phyloP scores from a whole-genome alignment of 2,329 filamentous ascomycete genomes.

The Eurotiales sp. region DNA sequence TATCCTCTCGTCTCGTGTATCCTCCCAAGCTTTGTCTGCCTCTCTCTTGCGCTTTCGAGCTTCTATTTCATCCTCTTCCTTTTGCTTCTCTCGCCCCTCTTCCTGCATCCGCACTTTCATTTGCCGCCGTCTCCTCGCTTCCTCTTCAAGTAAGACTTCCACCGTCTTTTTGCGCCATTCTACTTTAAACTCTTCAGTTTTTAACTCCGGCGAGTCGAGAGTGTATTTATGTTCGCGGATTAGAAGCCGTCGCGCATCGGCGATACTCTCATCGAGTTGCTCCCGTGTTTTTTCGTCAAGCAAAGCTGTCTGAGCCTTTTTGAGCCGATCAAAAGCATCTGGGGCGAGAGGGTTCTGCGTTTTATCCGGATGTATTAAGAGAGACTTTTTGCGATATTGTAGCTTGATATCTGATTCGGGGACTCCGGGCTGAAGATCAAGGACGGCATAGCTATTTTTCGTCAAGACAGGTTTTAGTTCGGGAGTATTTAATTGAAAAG shows the following conservation, averaged over 20 bases:
- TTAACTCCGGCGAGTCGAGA: slow-evolving; percentile 75
- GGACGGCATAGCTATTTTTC: slow-evolving; percentile 71
- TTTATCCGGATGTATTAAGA: slow-evolving; percentile 98
- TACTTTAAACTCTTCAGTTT: slow-evolving; percentile 75
- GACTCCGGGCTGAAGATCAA: slow-evolving; percentile 92
- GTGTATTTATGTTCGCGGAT: slow-evolving; percentile 95
- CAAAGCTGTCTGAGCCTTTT: slow-evolving; percentile 86
- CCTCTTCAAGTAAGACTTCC: slow-evolving; percentile 87
- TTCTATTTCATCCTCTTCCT: slow-evolving; percentile 80
- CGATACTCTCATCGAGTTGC: slow-evolving; percentile 87
- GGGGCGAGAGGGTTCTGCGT: slow-evolving; percentile 86
- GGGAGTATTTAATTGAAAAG: not conserved
- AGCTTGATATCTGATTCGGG: slow-evolving; percentile 94
- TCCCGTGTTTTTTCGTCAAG: slow-evolving; percentile 91
- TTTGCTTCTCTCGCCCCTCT: slow-evolving; percentile 83
- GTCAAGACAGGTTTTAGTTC: not conserved
- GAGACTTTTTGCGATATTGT: slow-evolving; percentile 93
- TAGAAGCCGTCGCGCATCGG: slow-evolving; percentile 89
- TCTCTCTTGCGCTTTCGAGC: slow-evolving; percentile 80
- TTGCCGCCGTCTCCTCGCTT: slow-evolving; percentile 77
- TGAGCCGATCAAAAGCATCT: slow-evolving; percentile 93
- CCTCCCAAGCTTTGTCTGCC: slow-evolving; percentile 93
- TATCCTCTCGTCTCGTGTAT: slow-evolving; percentile 84
- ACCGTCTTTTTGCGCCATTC: slow-evolving; percentile 90
- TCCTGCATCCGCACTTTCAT: slow-evolving; percentile 94